Evolutionary conservation across 164 flowering plant genomes (phyloP).

Genomic region (Tetrastigma voinierianum): DNA sequence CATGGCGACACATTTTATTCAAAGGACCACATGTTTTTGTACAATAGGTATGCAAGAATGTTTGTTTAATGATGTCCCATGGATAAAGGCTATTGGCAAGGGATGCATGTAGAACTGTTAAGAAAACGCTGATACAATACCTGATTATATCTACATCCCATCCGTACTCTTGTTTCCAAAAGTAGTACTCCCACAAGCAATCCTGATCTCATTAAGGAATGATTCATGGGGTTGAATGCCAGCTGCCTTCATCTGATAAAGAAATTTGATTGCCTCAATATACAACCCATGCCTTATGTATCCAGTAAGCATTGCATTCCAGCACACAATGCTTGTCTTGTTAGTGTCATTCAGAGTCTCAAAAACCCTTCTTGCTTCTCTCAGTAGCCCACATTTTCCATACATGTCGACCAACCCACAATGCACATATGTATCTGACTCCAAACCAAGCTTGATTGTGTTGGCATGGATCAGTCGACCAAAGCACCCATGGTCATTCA

Average conservation of each 20-base stretch:
- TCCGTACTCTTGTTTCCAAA: too few species aligned
- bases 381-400: conserved; percentile 43
- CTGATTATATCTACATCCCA: too few species aligned
- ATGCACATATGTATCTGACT: conserved; percentile 37
- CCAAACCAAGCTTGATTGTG: conserved; percentile 52
- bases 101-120: too few species aligned
- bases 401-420: conserved; percentile 66
- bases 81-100: too few species aligned
- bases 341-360: conserved; percentile 11
- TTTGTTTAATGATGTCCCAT: too few species aligned
- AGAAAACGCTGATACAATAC: too few species aligned
- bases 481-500: conserved; percentile 23
- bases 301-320: conserved; percentile 58
- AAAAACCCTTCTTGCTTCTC: conserved; percentile 47
- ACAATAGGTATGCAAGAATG: too few species aligned
- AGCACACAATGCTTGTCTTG: conserved; percentile 37
- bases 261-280: conserved; percentile 45
- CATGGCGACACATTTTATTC: too few species aligned
- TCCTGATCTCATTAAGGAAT: conserved; percentile 28
- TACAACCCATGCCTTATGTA: conserved; percentile 32
- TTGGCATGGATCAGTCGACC: conserved; percentile 63
- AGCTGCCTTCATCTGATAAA: conserved; percentile 56
- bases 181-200: conserved; percentile 19
- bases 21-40: too few species aligned
- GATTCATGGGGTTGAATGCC: conserved; percentile 42